Conservation (phyloP, 2,329 filamentous ascomycete species). For the Dichotomopilus funicola region DNA sequence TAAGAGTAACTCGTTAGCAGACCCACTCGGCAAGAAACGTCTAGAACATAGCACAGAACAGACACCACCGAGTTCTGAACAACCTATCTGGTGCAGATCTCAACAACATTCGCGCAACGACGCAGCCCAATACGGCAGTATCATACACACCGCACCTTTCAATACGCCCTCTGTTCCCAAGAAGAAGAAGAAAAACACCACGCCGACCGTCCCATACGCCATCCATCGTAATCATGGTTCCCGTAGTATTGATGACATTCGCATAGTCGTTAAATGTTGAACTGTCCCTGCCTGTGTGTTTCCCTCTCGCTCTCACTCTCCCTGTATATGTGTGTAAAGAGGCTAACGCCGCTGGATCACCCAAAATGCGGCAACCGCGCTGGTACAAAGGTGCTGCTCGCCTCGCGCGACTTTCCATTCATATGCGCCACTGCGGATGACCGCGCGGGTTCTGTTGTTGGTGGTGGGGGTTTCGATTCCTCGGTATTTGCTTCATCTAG, state of each 20-base stretch:
- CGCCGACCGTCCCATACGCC: neutral
- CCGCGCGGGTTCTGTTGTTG: neutral
- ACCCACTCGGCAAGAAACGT: neutral
- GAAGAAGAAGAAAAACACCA: no score
- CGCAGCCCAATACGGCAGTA: no score
- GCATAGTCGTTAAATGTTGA: neutral
- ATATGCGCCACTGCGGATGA: constrained; percentile 2
- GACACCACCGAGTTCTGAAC: no score
- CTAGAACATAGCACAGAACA: no score
- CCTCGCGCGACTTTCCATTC: constrained; percentile 7
- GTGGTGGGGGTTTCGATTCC: constrained; percentile 10
- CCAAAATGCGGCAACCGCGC: constrained; percentile 53
- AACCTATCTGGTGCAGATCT: no score
- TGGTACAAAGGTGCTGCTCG: constrained; percentile 42
- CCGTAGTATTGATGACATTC: neutral
- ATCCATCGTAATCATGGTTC: neutral
- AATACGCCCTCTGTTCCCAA: no score
- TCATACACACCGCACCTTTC: no score
- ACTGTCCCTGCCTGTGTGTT: no score
- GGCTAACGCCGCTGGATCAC: constrained; percentile 22
- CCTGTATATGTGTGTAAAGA: neutral
- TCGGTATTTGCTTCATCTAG: neutral
- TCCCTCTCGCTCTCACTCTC: no score
- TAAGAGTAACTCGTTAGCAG: neutral
- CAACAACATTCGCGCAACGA: no score